These are phyloP conservation scores for Vaccinium corymbosum DNA, from an alignment of 148 eudicot species.

Conservation along the genomic window DNA sequence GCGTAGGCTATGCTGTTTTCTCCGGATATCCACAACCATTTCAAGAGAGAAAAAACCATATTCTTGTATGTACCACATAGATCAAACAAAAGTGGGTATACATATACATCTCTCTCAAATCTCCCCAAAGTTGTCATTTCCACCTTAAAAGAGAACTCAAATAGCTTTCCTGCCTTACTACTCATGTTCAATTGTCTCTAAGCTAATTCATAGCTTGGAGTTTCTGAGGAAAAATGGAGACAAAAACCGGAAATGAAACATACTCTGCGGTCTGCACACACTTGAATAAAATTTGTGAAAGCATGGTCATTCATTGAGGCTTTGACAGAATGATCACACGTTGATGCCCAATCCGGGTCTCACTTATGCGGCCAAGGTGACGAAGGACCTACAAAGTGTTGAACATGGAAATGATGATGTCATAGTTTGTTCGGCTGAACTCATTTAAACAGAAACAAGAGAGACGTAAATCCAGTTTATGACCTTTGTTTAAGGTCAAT, in stretches of 20 bases:
- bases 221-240: neutral
- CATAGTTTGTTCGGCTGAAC: neutral
- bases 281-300: constrained; percentile 5
- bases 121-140: neutral
- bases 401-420: neutral
- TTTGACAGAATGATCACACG: constrained; percentile 69
- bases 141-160: neutral
- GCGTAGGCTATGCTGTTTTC: neutral
- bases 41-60: neutral
- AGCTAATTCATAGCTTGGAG: neutral
- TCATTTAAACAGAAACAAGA: neutral
- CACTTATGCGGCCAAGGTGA: constrained; percentile 84
- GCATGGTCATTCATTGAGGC: constrained; percentile 37
- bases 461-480: neutral
- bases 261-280: neutral
- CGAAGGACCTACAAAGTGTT: constrained; percentile 63
- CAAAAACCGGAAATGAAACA: neutral
- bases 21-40: neutral
- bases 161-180: neutral
- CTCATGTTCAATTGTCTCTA: neutral
- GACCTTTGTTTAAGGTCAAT: neutral
- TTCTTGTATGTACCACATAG: neutral
- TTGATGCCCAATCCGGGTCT: constrained; percentile 76
- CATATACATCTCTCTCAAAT: neutral
- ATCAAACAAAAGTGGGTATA: neutral